Base-by-base conservation (phyloP, 805 yeast species). In the Candida morakotiae region DNA sequence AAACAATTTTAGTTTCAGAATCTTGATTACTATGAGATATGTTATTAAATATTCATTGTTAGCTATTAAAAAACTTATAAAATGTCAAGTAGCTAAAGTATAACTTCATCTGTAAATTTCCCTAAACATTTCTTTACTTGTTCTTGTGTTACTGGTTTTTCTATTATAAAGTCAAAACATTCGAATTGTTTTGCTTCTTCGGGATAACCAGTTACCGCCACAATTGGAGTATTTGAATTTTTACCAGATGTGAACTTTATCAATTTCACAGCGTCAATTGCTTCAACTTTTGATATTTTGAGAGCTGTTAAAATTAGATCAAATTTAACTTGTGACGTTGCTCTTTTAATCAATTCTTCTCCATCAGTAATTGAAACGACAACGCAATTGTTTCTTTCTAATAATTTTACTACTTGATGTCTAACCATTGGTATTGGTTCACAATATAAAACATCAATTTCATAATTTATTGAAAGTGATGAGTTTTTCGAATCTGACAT, bases 361-460 rank as follows among this genome's bases (percentile, higher is more conserved):
- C 95, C 96, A 41, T 80, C 79, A 0, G 79, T 67, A 5, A 86
- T 83, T 2, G 84, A 68, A 4, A 86, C 84, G 7, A 87, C 95
- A 9, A 81, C 77, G 61, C 95, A 87, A 1, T 94, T 95, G 17
- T 80, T 53, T 36, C 71, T 69, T 42, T 78, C 86, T 40, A 91
- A 64, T 43, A 81, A 70, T 41, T 72, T 75, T 29, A 78, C 73
- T 19, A 82, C 72, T 10, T 86, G 70, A 50, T 76, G 85, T 34
- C 95, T 62, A 47, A 86, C 81, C 39, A 83, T 83, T 0, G 96
- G 93, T 42, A 86, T 85, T 2, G 93, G 87, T 50, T 87, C 96
- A 58, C 96, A 88, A 10, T 87, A 66, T 31, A 91, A 64, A 4
- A 88, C 80, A 54, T 86, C 89, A 47, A 84, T 57, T 24, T 67